Conservation (phyloP, 495 filamentous ascomycete species). For the Cryomyces minteri region DNA sequence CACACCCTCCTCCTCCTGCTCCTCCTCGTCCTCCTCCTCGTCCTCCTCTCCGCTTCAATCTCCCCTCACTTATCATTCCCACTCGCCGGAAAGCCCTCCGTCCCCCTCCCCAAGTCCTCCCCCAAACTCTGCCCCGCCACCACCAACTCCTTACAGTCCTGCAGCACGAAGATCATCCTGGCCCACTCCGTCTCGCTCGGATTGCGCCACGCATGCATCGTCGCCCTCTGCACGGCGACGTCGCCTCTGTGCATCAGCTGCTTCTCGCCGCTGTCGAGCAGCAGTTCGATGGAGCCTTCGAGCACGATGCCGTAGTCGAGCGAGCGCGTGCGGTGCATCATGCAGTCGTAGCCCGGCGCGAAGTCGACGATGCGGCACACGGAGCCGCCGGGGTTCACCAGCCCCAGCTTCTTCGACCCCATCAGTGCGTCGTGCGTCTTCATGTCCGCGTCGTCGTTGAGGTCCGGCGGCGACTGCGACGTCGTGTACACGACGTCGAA, state of each 20-base stretch:
- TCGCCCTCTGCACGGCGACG: conserved; percentile 43
- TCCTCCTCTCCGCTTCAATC: too few relatives aligned
- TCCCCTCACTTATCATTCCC: conserved; percentile 6
- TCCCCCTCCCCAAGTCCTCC: conserved; percentile 9
- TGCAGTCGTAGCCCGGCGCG: background rate
- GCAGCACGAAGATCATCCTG: conserved; percentile 11
- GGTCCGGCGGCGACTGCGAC: conserved; percentile 8
- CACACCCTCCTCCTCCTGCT: too few relatives aligned
- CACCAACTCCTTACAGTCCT: conserved; percentile 11
- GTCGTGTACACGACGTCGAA: conserved; percentile 8
- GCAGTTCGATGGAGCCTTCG: conserved; percentile 32
- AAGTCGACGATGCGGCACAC: conserved; percentile 25
- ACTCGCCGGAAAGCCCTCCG: conserved; percentile 8
- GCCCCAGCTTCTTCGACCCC: conserved; percentile 3
- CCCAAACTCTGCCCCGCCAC: conserved; percentile 8
- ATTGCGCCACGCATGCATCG: conserved; percentile 53
- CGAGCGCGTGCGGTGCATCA: conserved; percentile 16
- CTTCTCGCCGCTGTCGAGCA: conserved; percentile 40
- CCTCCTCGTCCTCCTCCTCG: too few relatives aligned
- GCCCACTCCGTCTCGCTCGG: conserved; percentile 22
- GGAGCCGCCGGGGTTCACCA: conserved; percentile 27
- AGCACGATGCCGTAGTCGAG: conserved; percentile 15
- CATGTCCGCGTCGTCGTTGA: conserved; percentile 9
- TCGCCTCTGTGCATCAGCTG: conserved; percentile 40
- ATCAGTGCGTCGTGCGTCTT: background rate